Percentiles rank a stretch among this genome's conserved stretches.
These are phyloP conservation scores for Oryza nivara DNA, from an alignment of 176 grass and related monocot species.

Conservation along the genomic window DNA sequence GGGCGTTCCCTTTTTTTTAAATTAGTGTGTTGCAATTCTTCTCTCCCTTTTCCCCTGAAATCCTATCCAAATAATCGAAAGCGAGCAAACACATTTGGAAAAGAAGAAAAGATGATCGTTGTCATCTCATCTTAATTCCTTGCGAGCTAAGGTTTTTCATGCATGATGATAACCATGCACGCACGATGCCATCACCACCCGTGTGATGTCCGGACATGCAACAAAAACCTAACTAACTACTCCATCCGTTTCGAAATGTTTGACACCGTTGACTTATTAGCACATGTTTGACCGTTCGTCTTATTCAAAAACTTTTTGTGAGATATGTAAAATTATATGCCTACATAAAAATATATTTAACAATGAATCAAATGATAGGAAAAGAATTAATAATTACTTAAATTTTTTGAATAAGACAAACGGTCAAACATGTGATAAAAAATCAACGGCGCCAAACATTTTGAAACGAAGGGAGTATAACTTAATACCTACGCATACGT, in stretches of 20 bases:
- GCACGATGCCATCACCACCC: neutral
- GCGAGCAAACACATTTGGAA: slow-evolving; percentile 31
- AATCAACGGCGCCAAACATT: too few relatives aligned
- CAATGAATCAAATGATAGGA: too few relatives aligned
- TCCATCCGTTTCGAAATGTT: too few relatives aligned
- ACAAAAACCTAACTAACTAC: neutral
- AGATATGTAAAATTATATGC: too few relatives aligned
- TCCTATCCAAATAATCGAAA: slow-evolving; percentile 45
- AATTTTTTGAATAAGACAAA: too few relatives aligned
- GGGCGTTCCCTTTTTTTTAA: neutral
- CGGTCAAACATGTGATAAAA: too few relatives aligned
- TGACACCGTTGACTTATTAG: too few relatives aligned
- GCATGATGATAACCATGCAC: neutral
- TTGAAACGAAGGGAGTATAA: too few relatives aligned
- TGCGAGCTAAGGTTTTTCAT: slow-evolving; percentile 58
- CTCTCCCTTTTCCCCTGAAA: slow-evolving; percentile 8
- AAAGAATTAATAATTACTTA: too few relatives aligned
- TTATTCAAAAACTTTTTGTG: too few relatives aligned
- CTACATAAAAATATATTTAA: too few relatives aligned
- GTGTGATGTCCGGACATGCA: neutral
- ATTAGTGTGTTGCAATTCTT: slow-evolving; percentile 30
- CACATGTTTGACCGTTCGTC: too few relatives aligned
- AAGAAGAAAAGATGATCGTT: slow-evolving; percentile 32
- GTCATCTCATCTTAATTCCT: slow-evolving; percentile 49
- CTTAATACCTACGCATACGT: neutral